These are phyloP conservation scores for Mycena leptocephala DNA, from an alignment of 768 basidiomycete species.

Conservation along the genomic window DNA sequence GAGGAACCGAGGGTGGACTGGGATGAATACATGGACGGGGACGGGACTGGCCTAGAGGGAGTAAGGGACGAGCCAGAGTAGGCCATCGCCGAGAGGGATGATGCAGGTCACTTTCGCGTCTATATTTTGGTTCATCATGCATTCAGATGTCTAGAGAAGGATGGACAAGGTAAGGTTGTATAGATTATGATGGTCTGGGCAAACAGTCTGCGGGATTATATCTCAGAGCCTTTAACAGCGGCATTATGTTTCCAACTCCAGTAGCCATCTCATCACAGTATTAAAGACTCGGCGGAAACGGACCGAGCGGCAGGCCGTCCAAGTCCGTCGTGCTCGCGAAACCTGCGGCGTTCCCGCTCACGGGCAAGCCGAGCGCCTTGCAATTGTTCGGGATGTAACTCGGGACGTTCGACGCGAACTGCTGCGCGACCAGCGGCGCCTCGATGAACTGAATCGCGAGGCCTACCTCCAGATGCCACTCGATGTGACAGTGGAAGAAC, in stretches of 20 bases:
- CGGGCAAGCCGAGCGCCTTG: conserved; percentile 66
- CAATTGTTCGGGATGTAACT: conserved; percentile 82
- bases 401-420: conserved; percentile 67
- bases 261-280: too few relatives aligned
- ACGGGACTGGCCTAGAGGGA: conserved; percentile 84
- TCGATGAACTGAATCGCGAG: conserved; percentile 90
- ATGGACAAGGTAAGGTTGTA: too few relatives aligned
- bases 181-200: too few relatives aligned
- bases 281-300: too few relatives aligned
- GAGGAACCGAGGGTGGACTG: conserved; percentile 63
- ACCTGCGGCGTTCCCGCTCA: conserved; percentile 92
- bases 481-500: too few relatives aligned
- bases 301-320: conserved; percentile 74
- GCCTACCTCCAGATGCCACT: too few relatives aligned
- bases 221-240: too few relatives aligned
- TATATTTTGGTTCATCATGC: not conserved
- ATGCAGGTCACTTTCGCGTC: conserved; percentile 1
- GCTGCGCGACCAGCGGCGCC: conserved; percentile 81
- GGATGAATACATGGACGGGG: conserved; percentile 49
- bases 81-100: conserved; percentile 24
- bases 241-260: too few relatives aligned
- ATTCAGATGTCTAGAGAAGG: too few relatives aligned
- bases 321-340: conserved; percentile 80
- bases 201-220: too few relatives aligned
- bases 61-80: conserved; percentile 61